Conservation (phyloP, 345 rosid genomes). For the Eucalyptus fibrosa region DNA sequence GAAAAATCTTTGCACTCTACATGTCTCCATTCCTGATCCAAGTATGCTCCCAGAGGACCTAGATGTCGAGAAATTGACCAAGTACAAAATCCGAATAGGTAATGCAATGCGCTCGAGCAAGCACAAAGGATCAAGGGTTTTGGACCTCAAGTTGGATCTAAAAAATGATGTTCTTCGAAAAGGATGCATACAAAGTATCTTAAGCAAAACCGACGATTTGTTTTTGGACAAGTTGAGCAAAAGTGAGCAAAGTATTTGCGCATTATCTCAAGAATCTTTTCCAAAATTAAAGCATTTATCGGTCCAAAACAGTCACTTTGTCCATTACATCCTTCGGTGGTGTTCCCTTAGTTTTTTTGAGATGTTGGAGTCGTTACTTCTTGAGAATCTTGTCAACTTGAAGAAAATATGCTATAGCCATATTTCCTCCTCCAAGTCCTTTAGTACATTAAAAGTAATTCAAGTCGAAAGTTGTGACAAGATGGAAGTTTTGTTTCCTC, state of each 20-base stretch:
- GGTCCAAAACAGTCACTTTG: rapidly evolving
- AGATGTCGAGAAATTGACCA: not conserved
- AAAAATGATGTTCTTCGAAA: rapidly evolving
- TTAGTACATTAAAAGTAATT: rapidly evolving
- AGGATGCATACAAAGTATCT: not conserved
- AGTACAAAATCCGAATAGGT: not conserved
- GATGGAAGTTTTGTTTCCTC: not conserved
- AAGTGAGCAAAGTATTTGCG: not conserved
- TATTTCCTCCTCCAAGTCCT: not conserved
- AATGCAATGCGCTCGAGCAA: rapidly evolving
- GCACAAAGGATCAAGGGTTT: rapidly evolving
- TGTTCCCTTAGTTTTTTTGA: not conserved
- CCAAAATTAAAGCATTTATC: not conserved
- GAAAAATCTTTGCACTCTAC: rapidly evolving
- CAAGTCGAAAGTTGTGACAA: rapidly evolving
- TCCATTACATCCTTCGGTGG: not conserved
- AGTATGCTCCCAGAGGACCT: not conserved
- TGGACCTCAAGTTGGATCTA: not conserved
- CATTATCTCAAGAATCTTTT: rapidly evolving
- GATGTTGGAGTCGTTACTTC: not conserved
- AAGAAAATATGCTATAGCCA: not conserved
- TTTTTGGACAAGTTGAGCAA: rapidly evolving
- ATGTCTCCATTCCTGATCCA: rapidly evolving
- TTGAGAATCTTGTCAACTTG: rapidly evolving
- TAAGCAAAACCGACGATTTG: not conserved